Percentiles rank a stretch among this genome's conserved stretches.
Evolutionary conservation across 352 stramenopile species (phyloP).

Genomic region (Pythium pectinolyticum): DNA sequence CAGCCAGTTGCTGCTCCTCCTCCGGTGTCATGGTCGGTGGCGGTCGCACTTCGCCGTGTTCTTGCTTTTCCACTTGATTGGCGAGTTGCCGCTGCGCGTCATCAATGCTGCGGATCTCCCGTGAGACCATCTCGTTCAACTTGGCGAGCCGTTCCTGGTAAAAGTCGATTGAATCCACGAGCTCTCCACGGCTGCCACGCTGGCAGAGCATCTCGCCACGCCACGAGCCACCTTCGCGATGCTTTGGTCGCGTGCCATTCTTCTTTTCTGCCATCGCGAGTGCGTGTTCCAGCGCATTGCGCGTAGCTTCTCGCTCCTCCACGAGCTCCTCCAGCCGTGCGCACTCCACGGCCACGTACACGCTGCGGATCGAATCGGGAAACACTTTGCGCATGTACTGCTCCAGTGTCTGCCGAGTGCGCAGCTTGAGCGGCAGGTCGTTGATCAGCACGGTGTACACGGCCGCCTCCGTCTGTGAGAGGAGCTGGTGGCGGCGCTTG

Average conservation of each 20-base stretch:
- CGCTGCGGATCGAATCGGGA: slow-evolving; percentile 50
- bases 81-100: slow-evolving; percentile 53
- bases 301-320: slow-evolving; percentile 45
- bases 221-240: slow-evolving; percentile 52
- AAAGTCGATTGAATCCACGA: slow-evolving; percentile 64
- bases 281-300: slow-evolving; percentile 51
- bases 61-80: slow-evolving; percentile 36
- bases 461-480: slow-evolving; percentile 49
- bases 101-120: slow-evolving; percentile 67
- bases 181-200: slow-evolving; percentile 32
- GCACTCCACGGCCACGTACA: slow-evolving; percentile 77
- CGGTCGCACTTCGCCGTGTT: slow-evolving; percentile 19
- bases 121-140: slow-evolving; percentile 58
- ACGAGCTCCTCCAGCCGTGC: slow-evolving; percentile 53
- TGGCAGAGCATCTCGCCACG: slow-evolving; percentile 41
- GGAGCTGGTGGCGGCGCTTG: slow-evolving; percentile 52
- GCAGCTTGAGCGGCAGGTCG: slow-evolving; percentile 60
- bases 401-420: slow-evolving; percentile 58
- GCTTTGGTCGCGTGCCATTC: slow-evolving; percentile 37
- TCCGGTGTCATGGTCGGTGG: slow-evolving; percentile 16
- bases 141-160: slow-evolving; percentile 54
- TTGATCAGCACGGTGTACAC: slow-evolving; percentile 80
- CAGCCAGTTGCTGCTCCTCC: slow-evolving; percentile 10
- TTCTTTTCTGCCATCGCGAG: slow-evolving; percentile 49
- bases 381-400: slow-evolving; percentile 78